phyloP scores from a whole-genome alignment of 139 green algal genomes.

The Chlamydomonas sp. region DNA sequence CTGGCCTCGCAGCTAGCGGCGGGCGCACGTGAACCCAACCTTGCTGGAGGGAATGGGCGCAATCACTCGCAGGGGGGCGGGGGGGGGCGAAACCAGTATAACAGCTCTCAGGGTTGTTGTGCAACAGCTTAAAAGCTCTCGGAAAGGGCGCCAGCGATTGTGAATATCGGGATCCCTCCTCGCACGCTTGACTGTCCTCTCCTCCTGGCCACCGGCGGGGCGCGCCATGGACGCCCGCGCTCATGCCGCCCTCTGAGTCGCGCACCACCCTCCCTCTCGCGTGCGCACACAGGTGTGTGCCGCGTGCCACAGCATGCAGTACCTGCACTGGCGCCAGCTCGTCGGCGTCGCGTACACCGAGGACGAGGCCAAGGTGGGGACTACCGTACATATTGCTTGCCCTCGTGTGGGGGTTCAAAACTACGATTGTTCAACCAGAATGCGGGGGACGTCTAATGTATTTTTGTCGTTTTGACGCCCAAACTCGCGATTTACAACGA shows the following conservation, averaged over 20 bases:
- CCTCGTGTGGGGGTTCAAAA: no score
- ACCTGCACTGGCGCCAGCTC: conserved; percentile 90
- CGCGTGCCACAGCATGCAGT: conserved; percentile 89
- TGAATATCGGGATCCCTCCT: background rate
- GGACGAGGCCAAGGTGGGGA: conserved; percentile 95
- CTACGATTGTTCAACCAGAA: no score
- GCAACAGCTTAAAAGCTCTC: background rate
- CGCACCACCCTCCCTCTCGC: background rate
- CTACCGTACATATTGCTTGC: no score
- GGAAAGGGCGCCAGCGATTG: background rate
- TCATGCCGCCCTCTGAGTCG: conserved; percentile 7
- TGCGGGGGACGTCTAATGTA: no score
- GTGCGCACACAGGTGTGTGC: conserved; percentile 76
- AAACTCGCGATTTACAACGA: no score
- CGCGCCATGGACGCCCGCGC: background rate
- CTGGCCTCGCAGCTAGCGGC: no score
- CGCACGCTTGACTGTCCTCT: background rate
- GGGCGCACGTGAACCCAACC: no score
- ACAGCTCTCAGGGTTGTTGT: no score
- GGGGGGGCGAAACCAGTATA: no score
- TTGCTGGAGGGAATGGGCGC: no score
- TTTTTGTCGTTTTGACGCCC: no score
- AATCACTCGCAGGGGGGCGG: no score
- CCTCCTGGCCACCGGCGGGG: background rate
- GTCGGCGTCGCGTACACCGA: conserved; percentile 95